Percentiles rank a stretch among this genome's conserved stretches.
phyloP scores from a whole-genome alignment of 148 eudicot species.

The Heliosperma pusillum region DNA sequence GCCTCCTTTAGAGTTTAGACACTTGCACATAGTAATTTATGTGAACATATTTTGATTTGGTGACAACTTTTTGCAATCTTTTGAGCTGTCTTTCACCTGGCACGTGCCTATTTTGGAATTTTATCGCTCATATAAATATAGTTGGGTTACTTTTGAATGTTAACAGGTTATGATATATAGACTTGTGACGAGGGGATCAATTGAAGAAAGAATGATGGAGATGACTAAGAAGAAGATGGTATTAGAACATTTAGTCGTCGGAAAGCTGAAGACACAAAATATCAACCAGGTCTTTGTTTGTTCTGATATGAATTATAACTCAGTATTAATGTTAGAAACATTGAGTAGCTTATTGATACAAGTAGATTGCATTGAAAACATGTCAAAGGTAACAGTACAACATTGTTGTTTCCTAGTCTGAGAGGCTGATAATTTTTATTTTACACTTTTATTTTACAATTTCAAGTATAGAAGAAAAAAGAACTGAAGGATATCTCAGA shows the following conservation, averaged over 20 bases:
- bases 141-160: constrained; percentile 6
- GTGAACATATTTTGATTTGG: neutral
- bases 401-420: neutral
- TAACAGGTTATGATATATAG: constrained; percentile 95
- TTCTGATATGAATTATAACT: neutral
- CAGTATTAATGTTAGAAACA: neutral
- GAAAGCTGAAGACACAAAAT: constrained; percentile 89
- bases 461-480: constrained; percentile 3
- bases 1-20: neutral
- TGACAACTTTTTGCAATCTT: neutral
- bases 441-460: neutral
- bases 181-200: constrained; percentile 86
- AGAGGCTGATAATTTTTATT: neutral
- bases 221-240: constrained; percentile 99
- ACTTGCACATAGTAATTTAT: neutral
- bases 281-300: constrained; percentile 68
- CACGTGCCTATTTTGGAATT: neutral
- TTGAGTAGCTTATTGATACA: neutral
- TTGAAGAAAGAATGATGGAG: constrained; percentile 99
- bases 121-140: neutral
- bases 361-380: constrained; percentile 11
- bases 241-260: constrained; percentile 96
- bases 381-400: neutral
- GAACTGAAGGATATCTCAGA: neutral
- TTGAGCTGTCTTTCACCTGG: neutral